A percentile compares a stretch with the other conserved stretches of the same genome.
Evolutionary conservation across 1,284 basidiomycete species (phyloP).

Genomic region (Papiliotrema nemorosa): DNA sequence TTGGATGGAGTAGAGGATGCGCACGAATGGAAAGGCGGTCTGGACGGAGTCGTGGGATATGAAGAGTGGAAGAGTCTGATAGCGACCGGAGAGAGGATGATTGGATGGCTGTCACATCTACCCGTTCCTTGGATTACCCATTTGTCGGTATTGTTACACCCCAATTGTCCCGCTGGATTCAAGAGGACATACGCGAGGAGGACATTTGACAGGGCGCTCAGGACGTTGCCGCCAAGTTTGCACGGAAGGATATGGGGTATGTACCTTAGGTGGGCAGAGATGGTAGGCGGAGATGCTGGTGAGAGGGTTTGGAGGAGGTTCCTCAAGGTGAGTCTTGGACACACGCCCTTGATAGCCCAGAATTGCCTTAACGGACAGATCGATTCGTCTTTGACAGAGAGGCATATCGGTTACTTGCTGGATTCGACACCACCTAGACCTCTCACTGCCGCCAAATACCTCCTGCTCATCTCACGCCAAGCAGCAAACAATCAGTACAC

Average conservation of each 20-base stretch:
- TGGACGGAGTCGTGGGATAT: slow-evolving; percentile 86
- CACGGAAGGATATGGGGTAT: slow-evolving; percentile 91
- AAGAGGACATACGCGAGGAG: slow-evolving; percentile 85
- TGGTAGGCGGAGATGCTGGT: slow-evolving; percentile 75
- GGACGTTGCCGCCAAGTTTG: slow-evolving; percentile 90
- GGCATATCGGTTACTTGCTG: slow-evolving; percentile 74
- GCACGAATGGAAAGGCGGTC: slow-evolving; percentile 74
- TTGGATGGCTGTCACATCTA: slow-evolving; percentile 84
- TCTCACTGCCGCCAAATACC: slow-evolving; percentile 87
- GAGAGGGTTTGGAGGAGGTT: slow-evolving; percentile 88
- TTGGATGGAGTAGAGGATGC: slow-evolving; percentile 83
- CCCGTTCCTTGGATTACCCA: slow-evolving; percentile 94
- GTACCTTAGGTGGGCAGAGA: slow-evolving; percentile 92
- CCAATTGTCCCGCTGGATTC: slow-evolving; percentile 77
- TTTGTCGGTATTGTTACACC: slow-evolving; percentile 83
- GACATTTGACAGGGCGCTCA: slow-evolving; percentile 91
- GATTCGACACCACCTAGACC: slow-evolving; percentile 70
- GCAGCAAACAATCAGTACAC: slow-evolving; percentile 78
- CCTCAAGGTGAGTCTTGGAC: slow-evolving; percentile 55
- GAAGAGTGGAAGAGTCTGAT: slow-evolving; percentile 90
- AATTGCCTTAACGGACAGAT: slow-evolving; percentile 46
- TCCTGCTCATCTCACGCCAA: slow-evolving; percentile 76
- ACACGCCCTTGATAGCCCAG: not conserved
- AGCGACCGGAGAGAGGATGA: slow-evolving; percentile 82
- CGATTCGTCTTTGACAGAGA: slow-evolving; percentile 80